phyloP scores from a whole-genome alignment of 768 basidiomycete genomes.

The Fistulinella prunicolor region DNA sequence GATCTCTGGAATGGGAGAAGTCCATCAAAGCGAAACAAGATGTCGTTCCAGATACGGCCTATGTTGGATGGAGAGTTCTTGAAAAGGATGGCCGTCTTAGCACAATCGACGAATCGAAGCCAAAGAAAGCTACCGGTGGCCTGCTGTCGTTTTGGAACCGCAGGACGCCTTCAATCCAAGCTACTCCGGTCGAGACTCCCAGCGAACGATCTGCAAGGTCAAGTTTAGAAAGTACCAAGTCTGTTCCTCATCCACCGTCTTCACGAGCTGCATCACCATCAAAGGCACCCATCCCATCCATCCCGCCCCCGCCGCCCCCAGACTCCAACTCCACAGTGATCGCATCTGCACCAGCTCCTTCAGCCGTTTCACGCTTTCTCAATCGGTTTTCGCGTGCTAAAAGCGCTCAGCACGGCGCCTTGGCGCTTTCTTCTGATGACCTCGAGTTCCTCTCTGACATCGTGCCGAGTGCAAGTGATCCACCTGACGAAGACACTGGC shows the following conservation, averaged over 20 bases:
- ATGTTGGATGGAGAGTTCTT: constrained; percentile 71
- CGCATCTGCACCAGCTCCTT: constrained; percentile 38
- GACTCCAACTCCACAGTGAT: constrained; percentile 3
- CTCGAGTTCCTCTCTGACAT: constrained; percentile 75
- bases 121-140: constrained; percentile 46
- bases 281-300: constrained; percentile 7
- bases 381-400: constrained; percentile 64
- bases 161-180: constrained; percentile 28
- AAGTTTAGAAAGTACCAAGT: constrained; percentile 29
- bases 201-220: constrained; percentile 27
- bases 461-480: constrained; percentile 54
- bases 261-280: constrained; percentile 18
- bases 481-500: constrained; percentile 33
- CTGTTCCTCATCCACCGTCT: constrained; percentile 5
- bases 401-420: constrained; percentile 43
- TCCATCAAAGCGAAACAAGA: constrained; percentile 56
- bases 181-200: constrained; percentile 15
- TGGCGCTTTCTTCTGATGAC: constrained; percentile 77
- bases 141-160: constrained; percentile 76
- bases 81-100: constrained; percentile 45
- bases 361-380: constrained; percentile 82
- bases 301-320: constrained; percentile 5
- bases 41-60: constrained; percentile 47
- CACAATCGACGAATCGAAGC: constrained; percentile 42
- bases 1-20: constrained; percentile 73